These are phyloP conservation scores for Hypoxylon rickii DNA, from an alignment of 495 filamentous ascomycete species.

Conservation along the genomic window DNA sequence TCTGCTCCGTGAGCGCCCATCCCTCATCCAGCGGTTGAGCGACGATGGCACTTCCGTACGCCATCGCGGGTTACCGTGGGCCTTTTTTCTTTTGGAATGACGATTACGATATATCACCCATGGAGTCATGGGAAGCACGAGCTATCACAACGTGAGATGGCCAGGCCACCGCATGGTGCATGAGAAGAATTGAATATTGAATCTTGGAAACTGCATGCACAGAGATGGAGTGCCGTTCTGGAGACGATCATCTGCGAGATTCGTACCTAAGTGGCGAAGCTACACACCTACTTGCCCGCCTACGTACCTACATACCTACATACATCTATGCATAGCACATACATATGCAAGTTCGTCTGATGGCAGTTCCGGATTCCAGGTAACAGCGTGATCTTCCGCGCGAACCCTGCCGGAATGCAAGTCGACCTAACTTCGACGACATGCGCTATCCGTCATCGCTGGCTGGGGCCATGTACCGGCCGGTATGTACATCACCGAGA, in stretches of 20 bases:
- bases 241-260: constrained; percentile 23
- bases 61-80: neutral
- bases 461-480: constrained; percentile 7
- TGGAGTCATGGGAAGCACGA: neutral
- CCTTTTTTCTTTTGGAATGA: neutral
- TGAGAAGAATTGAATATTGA: too few relatives aligned
- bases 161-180: constrained; percentile 1
- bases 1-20: constrained; percentile 24
- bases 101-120: neutral
- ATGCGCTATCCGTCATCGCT: too few relatives aligned
- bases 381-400: constrained; percentile 29
- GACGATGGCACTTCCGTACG: neutral
- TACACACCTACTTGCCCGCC: neutral
- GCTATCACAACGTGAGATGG: neutral
- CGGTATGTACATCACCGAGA: constrained; percentile 21
- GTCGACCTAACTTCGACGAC: constrained; percentile 23
- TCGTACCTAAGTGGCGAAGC: constrained; percentile 15
- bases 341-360: constrained; percentile 33
- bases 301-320: neutral
- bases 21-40: constrained; percentile 8
- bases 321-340: too few relatives aligned
- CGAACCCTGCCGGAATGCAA: constrained; percentile 19
- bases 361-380: constrained; percentile 36
- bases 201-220: too few relatives aligned
- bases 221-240: too few relatives aligned